Evolutionary conservation across 2,329 filamentous ascomycete species (phyloP).

Genomic region (Zalaria sp.): DNA sequence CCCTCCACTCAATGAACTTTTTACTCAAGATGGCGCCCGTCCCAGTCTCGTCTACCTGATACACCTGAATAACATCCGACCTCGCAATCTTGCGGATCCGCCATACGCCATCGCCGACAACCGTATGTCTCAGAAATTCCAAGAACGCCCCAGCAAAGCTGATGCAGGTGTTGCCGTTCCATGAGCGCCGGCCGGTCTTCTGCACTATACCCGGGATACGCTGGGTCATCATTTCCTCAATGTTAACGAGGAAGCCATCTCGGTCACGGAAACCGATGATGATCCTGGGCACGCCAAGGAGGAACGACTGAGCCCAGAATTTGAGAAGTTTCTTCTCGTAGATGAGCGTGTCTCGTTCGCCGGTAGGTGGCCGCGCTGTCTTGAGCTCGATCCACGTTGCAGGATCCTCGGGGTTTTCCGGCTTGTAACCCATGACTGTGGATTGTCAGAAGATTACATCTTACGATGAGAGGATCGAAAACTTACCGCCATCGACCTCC

Average conservation of each 20-base stretch:
- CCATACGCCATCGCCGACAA: conserved; percentile 61
- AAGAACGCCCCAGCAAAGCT: conserved; percentile 74
- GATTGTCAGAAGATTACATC: conserved; percentile 1
- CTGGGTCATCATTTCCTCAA: conserved; percentile 71
- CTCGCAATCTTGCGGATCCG: conserved; percentile 52
- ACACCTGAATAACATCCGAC: conserved; percentile 55
- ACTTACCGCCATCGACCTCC: conserved; percentile 76
- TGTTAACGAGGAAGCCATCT: conserved; percentile 53
- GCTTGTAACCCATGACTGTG: conserved; percentile 72
- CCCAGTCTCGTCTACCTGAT: conserved; percentile 57
- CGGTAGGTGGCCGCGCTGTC: conserved; percentile 44
- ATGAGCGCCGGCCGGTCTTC: conserved; percentile 48
- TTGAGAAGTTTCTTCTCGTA: conserved; percentile 80
- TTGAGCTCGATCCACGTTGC: conserved; percentile 94
- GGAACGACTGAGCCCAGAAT: conserved; percentile 93
- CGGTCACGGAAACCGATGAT: conserved; percentile 75
- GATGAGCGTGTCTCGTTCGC: conserved; percentile 48
- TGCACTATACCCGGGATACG: conserved; percentile 65
- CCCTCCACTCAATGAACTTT: conserved; percentile 39
- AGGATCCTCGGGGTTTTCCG: conserved; percentile 46
- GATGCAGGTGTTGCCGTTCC: conserved; percentile 90
- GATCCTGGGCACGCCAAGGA: conserved; percentile 78
- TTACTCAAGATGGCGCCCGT: conserved; percentile 63
- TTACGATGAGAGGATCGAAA: conserved; percentile 4
- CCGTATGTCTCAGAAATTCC: conserved; percentile 36